Evolutionary conservation across 2,329 filamentous ascomycete species (phyloP), one percentile per base, ranked within the genome.

Genomic region (Ophiognomonia clavigignenti-juglandacearum): DNA sequence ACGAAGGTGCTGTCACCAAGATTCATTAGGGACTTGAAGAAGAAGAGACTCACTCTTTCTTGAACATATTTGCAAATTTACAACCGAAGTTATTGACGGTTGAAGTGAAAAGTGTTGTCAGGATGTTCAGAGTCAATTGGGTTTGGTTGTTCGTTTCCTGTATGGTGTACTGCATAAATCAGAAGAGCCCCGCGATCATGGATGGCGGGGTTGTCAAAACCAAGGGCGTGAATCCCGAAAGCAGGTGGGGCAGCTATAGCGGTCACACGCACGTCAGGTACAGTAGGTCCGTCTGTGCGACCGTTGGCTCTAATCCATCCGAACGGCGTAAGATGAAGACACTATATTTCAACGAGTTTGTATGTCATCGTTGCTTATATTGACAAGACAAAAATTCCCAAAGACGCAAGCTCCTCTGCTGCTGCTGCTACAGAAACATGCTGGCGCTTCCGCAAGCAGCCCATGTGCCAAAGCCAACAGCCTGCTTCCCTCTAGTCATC

Each of bases 31-130:
- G n/a, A n/a, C n/a, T n/a, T n/a, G n/a, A n/a, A n/a, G n/a, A n/a
- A n/a, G n/a, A n/a, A 40, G 24, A 27, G 22, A 70, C 78, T 63
- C 68, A 93, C 89, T 95, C 88, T 77, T 93, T 95, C 65, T 95
- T 95, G 66, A 95, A 95, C 89, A 95, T 95, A 53, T 62, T 81
- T 68, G 45, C 56, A 55, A 54, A 29, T 36, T 24, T 45, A 14
- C 20, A 38, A 19, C 19, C 16, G 39, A 35, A 18, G 23, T 24
- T 26, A 16, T 36, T 35, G 20, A 38, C 4, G 22, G 18, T 13
- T 22, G 23, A 7, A 38, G 14, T 16, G 8, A n/a, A 5, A 27
- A 34, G 29, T 8, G 13, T 36, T 16, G n/a, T 23, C 14, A 27
- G 14, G 34, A 4, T 36, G 34, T 19, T 11, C 8, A 16, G 34